These are phyloP conservation scores for Cordyceps fumosorosea DNA, from an alignment of 2,329 filamentous ascomycete genomes.

Conservation along the genomic window DNA sequence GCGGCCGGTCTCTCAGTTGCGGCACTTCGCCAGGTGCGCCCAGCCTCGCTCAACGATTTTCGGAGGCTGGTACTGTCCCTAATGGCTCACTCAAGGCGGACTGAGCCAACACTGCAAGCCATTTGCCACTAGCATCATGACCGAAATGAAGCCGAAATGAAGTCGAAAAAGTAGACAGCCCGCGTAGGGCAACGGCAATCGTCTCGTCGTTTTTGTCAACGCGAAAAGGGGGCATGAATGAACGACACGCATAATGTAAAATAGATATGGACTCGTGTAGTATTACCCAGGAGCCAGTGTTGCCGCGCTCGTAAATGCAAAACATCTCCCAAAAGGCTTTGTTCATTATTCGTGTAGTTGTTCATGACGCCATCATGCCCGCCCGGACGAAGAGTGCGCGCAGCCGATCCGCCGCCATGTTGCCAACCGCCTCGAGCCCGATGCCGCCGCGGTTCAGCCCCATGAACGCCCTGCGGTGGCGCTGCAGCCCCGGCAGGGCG, in stretches of 20 bases:
- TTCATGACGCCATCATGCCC: not conserved
- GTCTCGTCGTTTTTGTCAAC: too few species aligned
- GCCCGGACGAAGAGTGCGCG: conserved; percentile 54
- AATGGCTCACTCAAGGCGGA: not conserved
- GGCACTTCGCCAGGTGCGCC: not conserved
- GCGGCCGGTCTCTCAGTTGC: conserved; percentile 6
- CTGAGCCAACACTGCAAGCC: not conserved
- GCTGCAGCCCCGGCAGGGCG: conserved; percentile 68
- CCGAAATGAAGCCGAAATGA: not conserved
- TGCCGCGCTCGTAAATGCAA: not conserved
- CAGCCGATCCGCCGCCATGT: conserved; percentile 47
- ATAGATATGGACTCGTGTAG: not conserved
- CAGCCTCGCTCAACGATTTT: not conserved
- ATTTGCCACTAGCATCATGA: not conserved
- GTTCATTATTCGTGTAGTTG: not conserved
- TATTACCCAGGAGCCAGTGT: not conserved
- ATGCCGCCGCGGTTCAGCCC: conserved; percentile 66
- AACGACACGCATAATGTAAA: not conserved
- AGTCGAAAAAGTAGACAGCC: not conserved
- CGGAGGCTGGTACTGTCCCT: not conserved
- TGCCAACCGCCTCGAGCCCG: conserved; percentile 48
- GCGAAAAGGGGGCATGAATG: not conserved
- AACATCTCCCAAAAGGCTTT: not conserved
- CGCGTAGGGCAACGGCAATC: not conserved
- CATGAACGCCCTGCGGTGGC: conserved; percentile 71